Conservation (phyloP, 495 filamentous ascomycete genomes). For the Arthonia radiata region DNA sequence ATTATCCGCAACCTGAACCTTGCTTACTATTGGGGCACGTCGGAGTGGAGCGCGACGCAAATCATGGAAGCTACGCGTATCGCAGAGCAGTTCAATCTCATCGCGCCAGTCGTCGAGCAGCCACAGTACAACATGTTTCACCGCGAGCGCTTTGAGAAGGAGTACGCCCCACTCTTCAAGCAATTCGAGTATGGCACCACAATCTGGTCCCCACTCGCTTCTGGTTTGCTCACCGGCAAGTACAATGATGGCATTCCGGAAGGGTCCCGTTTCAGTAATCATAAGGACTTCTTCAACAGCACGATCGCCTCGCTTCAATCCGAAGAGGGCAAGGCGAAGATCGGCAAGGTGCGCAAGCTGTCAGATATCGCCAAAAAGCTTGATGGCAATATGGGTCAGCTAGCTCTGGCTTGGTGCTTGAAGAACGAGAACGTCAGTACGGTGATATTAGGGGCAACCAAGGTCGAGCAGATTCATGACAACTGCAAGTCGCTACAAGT, state of each 20-base stretch:
- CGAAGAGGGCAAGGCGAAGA: slow-evolving; percentile 16
- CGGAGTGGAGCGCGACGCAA: slow-evolving; percentile 28
- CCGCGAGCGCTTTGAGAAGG: slow-evolving; percentile 25
- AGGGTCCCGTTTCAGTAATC: slow-evolving; percentile 16
- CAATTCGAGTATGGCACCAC: slow-evolving; percentile 18
- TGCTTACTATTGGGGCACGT: slow-evolving; percentile 29
- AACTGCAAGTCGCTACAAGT: slow-evolving; percentile 16
- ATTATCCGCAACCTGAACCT: slow-evolving; percentile 19
- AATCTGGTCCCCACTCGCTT: slow-evolving; percentile 18
- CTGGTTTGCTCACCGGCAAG: slow-evolving; percentile 18
- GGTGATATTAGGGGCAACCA: slow-evolving; percentile 17
- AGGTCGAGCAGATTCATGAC: slow-evolving; percentile 16
- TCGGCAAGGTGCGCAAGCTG: slow-evolving; percentile 18
- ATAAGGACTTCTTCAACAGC: slow-evolving; percentile 13
- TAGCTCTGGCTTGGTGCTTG: slow-evolving; percentile 15
- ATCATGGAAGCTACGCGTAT: slow-evolving; percentile 28
- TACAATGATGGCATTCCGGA: slow-evolving; percentile 20
- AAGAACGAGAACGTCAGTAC: slow-evolving; percentile 18
- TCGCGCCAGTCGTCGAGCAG: slow-evolving; percentile 31
- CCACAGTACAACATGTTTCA: slow-evolving; percentile 32
- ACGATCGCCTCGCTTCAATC: slow-evolving; percentile 11
- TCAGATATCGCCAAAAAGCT: slow-evolving; percentile 15
- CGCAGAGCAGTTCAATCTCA: slow-evolving; percentile 30
- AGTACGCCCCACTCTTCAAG: slow-evolving; percentile 17
- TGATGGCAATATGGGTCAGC: slow-evolving; percentile 11